Base-by-base conservation (phyloP, 75 land plant genomes). In the Azolla pinnata region DNA sequence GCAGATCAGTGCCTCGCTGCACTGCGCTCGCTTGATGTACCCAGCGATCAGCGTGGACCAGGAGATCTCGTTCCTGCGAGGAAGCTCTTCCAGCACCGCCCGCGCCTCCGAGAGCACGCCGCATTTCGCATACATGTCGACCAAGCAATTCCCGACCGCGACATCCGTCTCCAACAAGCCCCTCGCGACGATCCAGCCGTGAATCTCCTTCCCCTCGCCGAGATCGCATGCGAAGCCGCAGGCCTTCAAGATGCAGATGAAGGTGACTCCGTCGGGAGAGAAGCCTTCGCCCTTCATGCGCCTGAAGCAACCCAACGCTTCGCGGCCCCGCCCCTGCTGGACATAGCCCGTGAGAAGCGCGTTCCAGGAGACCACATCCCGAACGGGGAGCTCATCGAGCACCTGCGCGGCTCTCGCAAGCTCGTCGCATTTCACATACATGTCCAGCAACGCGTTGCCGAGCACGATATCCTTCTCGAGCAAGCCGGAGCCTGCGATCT, bases 61-160 rank as follows among this genome's bases (percentile, higher is more conserved):
- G 0, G 73, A 68, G 54, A 78, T 60, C 2, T 64, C 33, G 56
- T 74, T 45, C 48, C 60, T 62, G 17, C 57, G 29, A 26, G 24
- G 26, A 44, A 78, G 59, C 2, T 26, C 17, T 19, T 55, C n/a
- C 38, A 78, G 74, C 5, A 77, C 30, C 16, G 24, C 57, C 1
- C 31, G 47, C 7, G 67, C 57, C 30, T 67, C 44, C 2, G 19
- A 31, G 19, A 71, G 46, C 16, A 31, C 20, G 17, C 79, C 79
- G 67, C 62, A 67, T 23, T 24, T 57, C 7, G 58, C 67, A 67
- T 79, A 79, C 78, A 70, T 66, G 31, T 75, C 68, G 34, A 75
- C 53, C 50, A 75, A 53, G 7, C 69, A 10, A 59, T 57, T 62
- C 0, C 47, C 56, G 21, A 74, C 10, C 1, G 24, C 14, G 28